Base-by-base conservation (phyloP, 2,329 filamentous ascomycete species). In the Westerdykella aurantiaca region DNA sequence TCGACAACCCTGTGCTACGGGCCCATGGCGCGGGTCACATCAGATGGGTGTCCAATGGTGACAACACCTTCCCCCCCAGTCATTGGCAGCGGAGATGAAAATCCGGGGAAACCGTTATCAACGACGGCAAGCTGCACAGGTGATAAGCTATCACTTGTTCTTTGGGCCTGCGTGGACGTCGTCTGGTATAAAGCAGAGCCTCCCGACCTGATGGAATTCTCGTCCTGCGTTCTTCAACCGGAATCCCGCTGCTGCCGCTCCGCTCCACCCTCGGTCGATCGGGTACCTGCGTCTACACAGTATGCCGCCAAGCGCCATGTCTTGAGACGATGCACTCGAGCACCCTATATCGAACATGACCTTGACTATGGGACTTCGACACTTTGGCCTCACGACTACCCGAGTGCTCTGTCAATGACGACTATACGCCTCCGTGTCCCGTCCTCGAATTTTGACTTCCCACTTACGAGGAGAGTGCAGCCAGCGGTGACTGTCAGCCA, bases 111-210 rank as follows among this genome's bases (percentile, higher is more conserved):
- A 53, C 51, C 55, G 60, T 62, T 66, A 66, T 65, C 63, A 61
- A 60, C 60, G 45, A 55, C 55, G 56, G 56, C 57, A 63, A 58
- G n/a, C 9, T 9, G n/a, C n/a, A 18, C 33, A 35, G 33, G 33
- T 18, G 60, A 66, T 66, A 66, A 61, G 60, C 53, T 53, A 56
- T 49, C 47, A 61, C 59, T 53, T 58, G 55, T 51, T 58, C 53
- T 57, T 45, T 48, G 43, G 37, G 39, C 18, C 38, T 21, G 38
- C 44, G 39, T 45, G 42, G 41, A 38, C 29, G 33, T 35, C 21
- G 34, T 23, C 17, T 23, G 16, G 42, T 58, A 58, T 60, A 59
- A 54, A 50, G 41, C 35, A 38, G 43, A 38, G 37, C 45, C 14
- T 29, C 48, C 38, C 29, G 17, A 29, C 29, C 29, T 25, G 34